phyloP scores from a whole-genome alignment of 1,284 basidiomycete genomes.

The Fomitopsis pinicola region DNA sequence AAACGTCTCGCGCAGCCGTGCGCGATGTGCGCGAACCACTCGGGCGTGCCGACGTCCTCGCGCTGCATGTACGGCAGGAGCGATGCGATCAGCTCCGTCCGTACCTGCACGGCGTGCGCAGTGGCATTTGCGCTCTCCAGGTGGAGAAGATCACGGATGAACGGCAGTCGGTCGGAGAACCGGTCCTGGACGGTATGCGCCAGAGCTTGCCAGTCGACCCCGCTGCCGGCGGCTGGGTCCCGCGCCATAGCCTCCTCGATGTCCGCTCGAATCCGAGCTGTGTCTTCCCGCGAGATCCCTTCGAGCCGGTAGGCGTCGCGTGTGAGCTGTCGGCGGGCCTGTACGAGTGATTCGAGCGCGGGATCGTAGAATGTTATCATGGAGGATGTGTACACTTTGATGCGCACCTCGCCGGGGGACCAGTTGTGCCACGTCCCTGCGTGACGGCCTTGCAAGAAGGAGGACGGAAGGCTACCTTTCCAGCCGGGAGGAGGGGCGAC shows the following conservation, averaged over 20 bases:
- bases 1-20: background rate
- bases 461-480: background rate
- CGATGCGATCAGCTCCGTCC: background rate
- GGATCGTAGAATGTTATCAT: background rate
- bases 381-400: background rate
- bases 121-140: background rate
- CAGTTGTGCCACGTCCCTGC: background rate
- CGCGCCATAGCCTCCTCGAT: background rate
- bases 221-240: background rate
- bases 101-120: background rate
- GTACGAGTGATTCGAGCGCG: background rate
- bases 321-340: background rate
- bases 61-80: background rate
- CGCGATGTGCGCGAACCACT: background rate
- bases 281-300: background rate
- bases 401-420: background rate
- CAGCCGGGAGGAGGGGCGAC: background rate
- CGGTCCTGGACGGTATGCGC: background rate
- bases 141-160: background rate
- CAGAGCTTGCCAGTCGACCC: background rate
- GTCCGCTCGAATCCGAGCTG: background rate
- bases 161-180: background rate
- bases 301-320: background rate
- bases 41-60: background rate
- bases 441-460: background rate